phyloP scores from a whole-genome alignment of 129 eudicot genomes.

The Artemisia annua region DNA sequence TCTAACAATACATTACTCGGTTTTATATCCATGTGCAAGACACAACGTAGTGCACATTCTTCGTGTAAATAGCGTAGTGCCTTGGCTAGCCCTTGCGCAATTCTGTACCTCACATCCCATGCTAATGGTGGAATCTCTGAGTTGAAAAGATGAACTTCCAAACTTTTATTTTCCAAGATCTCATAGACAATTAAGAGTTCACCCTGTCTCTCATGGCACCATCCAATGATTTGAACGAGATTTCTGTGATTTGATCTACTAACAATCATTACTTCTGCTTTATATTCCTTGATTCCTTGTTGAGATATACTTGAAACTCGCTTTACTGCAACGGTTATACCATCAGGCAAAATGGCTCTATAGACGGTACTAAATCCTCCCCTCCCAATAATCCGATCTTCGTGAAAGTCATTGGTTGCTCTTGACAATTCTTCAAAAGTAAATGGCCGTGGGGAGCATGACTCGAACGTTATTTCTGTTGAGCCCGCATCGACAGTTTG shows the following conservation, averaged over 20 bases:
- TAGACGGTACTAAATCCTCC: neutral
- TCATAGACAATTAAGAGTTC: conserved; percentile 32
- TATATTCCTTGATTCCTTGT: conserved; percentile 35
- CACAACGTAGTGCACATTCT: conserved; percentile 39
- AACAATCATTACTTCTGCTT: conserved; percentile 30
- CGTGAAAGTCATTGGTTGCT: neutral
- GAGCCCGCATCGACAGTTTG: no score
- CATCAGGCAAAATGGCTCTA: neutral
- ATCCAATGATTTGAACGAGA: conserved; percentile 34
- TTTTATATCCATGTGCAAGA: conserved; percentile 40
- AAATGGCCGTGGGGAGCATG: neutral
- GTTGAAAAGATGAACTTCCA: conserved; percentile 28
- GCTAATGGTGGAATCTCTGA: neutral
- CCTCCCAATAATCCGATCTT: neutral
- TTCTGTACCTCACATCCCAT: conserved; percentile 32
- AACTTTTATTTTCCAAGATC: conserved; percentile 27
- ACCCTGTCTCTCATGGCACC: conserved; percentile 26
- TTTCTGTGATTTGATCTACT: conserved; percentile 27
- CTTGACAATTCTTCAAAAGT: neutral
- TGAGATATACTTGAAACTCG: conserved; percentile 21
- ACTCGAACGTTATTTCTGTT: no score
- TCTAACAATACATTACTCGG: conserved; percentile 50
- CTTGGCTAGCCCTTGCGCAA: conserved; percentile 38
- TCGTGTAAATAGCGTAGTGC: conserved; percentile 47
- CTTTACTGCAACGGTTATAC: conserved; percentile 23